Evolutionary conservation across 331 rosid genomes (phyloP).

Genomic region (Quercus lobata): DNA sequence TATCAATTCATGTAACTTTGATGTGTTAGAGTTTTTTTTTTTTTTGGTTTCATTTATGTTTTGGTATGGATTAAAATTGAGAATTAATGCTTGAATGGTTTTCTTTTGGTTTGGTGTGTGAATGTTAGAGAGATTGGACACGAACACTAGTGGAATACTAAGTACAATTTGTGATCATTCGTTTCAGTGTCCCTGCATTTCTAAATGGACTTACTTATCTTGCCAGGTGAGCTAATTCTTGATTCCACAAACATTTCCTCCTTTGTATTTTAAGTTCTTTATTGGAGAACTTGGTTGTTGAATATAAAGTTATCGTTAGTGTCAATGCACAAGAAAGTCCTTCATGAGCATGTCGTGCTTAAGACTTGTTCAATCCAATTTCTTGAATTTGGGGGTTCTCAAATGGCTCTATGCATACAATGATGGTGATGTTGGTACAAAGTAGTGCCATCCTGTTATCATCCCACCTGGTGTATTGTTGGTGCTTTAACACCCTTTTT

Average conservation of each 20-base stretch:
- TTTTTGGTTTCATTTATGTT: not conserved
- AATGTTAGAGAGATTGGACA: constrained; percentile 82
- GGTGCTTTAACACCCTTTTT: not conserved
- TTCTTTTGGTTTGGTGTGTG: constrained; percentile 24
- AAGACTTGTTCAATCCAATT: not conserved
- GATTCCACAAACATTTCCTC: constrained; percentile 4
- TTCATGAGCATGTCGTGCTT: not conserved
- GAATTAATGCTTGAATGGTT: constrained; percentile 9
- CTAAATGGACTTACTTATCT: constrained; percentile 90
- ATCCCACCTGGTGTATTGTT: not conserved
- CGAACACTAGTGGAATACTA: constrained; percentile 86
- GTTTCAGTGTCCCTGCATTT: constrained; percentile 83
- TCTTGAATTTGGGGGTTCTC: not conserved
- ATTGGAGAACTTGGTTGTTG: not conserved
- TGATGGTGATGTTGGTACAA: constrained; percentile 1
- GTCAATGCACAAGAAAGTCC: not conserved
- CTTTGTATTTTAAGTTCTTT: not conserved
- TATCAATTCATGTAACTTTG: too few relatives aligned
- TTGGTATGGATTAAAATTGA: not conserved
- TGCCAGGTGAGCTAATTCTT: constrained; percentile 66
- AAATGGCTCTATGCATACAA: not conserved
- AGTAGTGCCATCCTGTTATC: not conserved
- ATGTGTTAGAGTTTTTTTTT: not conserved
- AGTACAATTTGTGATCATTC: constrained; percentile 89
- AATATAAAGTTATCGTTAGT: not conserved